Evolutionary conservation across 768 basidiomycete genomes (phyloP).

Genomic region (Botryobasidium botryosum): DNA sequence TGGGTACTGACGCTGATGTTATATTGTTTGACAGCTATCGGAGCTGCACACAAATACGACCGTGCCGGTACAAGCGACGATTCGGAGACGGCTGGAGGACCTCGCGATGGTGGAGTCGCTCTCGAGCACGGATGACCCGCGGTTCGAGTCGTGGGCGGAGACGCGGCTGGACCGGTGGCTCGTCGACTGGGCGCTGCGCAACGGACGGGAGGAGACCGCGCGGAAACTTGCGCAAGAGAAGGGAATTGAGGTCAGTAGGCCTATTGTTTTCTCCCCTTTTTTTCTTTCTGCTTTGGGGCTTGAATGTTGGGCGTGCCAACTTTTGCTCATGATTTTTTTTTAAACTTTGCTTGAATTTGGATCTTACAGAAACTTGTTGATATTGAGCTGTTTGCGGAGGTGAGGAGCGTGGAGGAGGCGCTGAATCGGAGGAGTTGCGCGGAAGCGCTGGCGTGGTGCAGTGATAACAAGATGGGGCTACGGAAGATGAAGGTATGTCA

Average conservation of each 20-base stretch:
- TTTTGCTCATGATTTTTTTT: too few relatives aligned
- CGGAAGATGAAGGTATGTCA: constrained; percentile 71
- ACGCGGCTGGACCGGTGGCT: constrained; percentile 74
- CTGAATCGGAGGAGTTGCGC: constrained; percentile 58
- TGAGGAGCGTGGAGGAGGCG: constrained; percentile 70
- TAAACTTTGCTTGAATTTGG: neutral
- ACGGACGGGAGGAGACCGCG: constrained; percentile 64
- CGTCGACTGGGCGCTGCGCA: constrained; percentile 80
- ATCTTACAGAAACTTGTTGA: constrained; percentile 59
- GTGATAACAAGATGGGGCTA: constrained; percentile 83
- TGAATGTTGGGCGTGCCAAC: too few relatives aligned
- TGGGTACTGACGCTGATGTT: neutral
- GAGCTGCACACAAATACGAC: constrained; percentile 33
- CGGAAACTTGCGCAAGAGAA: constrained; percentile 55
- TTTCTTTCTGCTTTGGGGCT: too few relatives aligned
- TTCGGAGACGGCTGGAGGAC: constrained; percentile 58
- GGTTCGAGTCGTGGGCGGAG: constrained; percentile 63
- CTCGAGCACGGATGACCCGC: constrained; percentile 32
- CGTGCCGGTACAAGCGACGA: constrained; percentile 47
- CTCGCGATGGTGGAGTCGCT: constrained; percentile 45
- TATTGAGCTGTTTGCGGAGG: constrained; percentile 80
- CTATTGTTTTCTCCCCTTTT: too few relatives aligned
- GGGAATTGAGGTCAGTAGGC: constrained; percentile 55
- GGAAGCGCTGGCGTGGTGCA: constrained; percentile 90
- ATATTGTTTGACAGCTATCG: constrained; percentile 30